Percentiles rank a stretch among this genome's conserved stretches.
Conservation (phyloP, 2,329 filamentous ascomycete genomes). For the Arachnopeziza araneosa region DNA sequence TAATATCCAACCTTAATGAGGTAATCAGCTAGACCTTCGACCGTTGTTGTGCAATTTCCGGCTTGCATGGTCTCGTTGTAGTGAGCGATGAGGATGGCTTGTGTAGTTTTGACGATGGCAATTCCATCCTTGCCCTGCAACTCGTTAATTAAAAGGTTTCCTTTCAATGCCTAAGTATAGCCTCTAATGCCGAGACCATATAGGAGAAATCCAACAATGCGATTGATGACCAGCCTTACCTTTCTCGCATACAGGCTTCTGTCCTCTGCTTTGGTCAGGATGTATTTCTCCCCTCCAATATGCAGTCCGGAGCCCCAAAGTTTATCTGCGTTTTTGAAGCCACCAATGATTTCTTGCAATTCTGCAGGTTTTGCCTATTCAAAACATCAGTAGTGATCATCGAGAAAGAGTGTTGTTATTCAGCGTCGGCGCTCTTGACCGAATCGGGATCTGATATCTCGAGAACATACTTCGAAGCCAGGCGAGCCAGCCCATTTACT, state of each 20-base stretch:
- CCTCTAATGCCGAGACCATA: background rate
- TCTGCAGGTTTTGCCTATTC: conserved; percentile 52
- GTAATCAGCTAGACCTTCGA: conserved; percentile 84
- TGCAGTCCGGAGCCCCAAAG: conserved; percentile 69
- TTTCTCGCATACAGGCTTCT: conserved; percentile 80
- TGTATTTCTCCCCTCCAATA: conserved; percentile 71
- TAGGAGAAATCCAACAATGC: background rate
- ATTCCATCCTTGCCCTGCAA: conserved; percentile 71
- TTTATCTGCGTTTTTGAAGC: conserved; percentile 50
- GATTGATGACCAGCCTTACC: conserved; percentile 44
- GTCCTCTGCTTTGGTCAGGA: conserved; percentile 67
- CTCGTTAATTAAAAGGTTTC: background rate
- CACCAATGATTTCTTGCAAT: conserved; percentile 51
- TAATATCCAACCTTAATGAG: conserved; percentile 68
- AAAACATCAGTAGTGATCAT: conserved; percentile 11
- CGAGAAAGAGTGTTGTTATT: background rate
- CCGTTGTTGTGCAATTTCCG: conserved; percentile 69
- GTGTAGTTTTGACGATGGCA: conserved; percentile 77
- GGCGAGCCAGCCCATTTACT: conserved; percentile 70
- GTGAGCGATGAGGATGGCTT: conserved; percentile 84
- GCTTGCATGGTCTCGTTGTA: conserved; percentile 71
- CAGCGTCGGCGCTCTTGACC: background rate
- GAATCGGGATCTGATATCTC: background rate
- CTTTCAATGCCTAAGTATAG: background rate
- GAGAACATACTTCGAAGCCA: conserved; percentile 48